Evolutionary conservation across 2,329 filamentous ascomycete genomes (phyloP), one percentile per base, ranked within the genome.

Genomic region (Monosporascus sp.): DNA sequence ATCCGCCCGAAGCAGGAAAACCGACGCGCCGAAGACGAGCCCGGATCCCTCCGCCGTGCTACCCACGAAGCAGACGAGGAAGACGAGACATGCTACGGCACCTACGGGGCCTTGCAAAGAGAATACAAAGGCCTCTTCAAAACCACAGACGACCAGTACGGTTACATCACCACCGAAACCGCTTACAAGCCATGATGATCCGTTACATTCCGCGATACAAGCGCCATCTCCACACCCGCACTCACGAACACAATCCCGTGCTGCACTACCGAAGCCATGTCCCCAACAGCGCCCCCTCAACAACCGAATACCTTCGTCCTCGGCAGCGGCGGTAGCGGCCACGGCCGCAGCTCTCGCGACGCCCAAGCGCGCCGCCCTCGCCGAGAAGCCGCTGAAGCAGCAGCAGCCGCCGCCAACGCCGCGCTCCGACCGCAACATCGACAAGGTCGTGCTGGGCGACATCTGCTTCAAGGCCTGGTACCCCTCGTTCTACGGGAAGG

Each of bases 391-490:
- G 3, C 43, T 52, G 4, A 64, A 63, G 37, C 27, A 3, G 27
- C 26, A 27, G 27, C 27, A 27, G 27, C 60, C 62, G 16, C 63
- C 65, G 16, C 58, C 70, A 1, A 70, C 73, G 6, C 72, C 70
- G 1, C 70, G 71, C 37, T 67, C 78, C 9, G 85, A 88, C 61
- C 88, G 88, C 53, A 96, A 95, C 68, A 87, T 97, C 59, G 84
- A 91, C 66, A 89, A 90, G 67, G 89, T 97, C 50, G 86, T 96
- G 52, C 78, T 97, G 56, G 93, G 92, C 5, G 84, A 91, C 63
- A 78, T 94, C 35, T 84, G 86, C 63, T 95, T 97, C 74, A 85
- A 86, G 63, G 88, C 92, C 3, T 96, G 92, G 91, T 97, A 94
- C 69, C 90, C 91, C 7, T 95, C 90, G 17, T 94, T 92, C 70